Evolutionary conservation across 768 basidiomycete genomes (phyloP), one percentile per base, ranked within the genome.

Genomic region (Kwoniella sp.): DNA sequence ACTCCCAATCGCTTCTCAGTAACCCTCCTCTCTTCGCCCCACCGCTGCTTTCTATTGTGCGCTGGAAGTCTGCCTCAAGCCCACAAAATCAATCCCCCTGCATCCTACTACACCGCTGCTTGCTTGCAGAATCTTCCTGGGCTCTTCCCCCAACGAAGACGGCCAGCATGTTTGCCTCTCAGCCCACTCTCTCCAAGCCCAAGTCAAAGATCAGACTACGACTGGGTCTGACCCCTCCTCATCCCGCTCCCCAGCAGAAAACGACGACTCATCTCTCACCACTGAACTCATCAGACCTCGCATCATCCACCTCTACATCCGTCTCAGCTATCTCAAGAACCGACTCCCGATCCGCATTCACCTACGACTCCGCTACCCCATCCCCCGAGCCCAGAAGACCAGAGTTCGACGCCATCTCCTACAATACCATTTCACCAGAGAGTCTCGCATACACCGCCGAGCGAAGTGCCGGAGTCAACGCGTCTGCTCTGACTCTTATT

Each of bases 201-300:
- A 77, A 78, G 62, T 78, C 75, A 17, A 75, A 75, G 63, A 68
- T 80, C 13, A 68, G 79, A 9, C 73, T 80, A n/a, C 66, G 77
- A 37, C 58, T 80, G 0, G 77, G 77, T 48, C 63, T 79, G 11
- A 73, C 76, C 7, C 75, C 78, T 28, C 66, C 74, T 61, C 68
- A 72, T 45, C 41, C 41, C 15, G 55, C 70, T 73, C n/a, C 69
- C 67, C 63, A 57, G 65, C n/a, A 67, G 65, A 54, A 59, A 17
- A 38, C 29, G n/a, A 20, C 45, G 25, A 47, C 48, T 22, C 52
- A 47, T 52, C 13, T 47, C 20, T 55, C 53, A 11, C 53, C 54
- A 38, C 38, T 38, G n/a, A 25, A 29, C 48, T 29, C 4, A 25
- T 11, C 54, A 22, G 20, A 51, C 12, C 31, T 66, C 20, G 26